Base-by-base conservation (phyloP, 306 rosid species). In the Malus orientalis region DNA sequence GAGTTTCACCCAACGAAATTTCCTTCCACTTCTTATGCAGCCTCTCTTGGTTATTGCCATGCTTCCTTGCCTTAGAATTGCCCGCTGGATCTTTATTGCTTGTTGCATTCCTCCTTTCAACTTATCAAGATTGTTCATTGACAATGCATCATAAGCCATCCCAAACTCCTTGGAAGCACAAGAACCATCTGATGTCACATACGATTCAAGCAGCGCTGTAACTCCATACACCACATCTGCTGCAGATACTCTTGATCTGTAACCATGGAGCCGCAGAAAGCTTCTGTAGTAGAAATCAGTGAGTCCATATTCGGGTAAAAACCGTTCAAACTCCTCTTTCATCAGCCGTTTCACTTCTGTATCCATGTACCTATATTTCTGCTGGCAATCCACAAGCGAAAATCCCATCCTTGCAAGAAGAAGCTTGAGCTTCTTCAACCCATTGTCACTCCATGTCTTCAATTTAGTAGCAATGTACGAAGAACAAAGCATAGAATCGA, bases 191-290 rank as follows among this genome's bases (percentile, higher is more conserved):
- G 97, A 76, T 76, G 81, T 87, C 63, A 87, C 90, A 75, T 87
- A 95, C 10, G 97, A 95, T 66, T 95, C 99, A 2, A 95, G 93
- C 88, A 92, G 77, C 0, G 99, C 99, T 18, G 99, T 95, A 27
- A 95, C 97, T 7, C 99, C 99, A 67, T 87, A 92, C n/a, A 95
- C 99, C 67, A 95, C 98, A 82, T 95, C 99, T 18, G 99, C 99
- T 25, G 99, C 99, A 11, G 99, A 92, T 14, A 95, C 88, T 80
- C 80, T 95, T 20, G 97, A 92, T 76, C 90, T 89, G 74, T 95
- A 95, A 44, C 96, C 93, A 53, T 91, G 93, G 23, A 86, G 59
- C 74, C 98, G 71, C 82, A 89, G 40, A 84, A 95, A 95, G 62
- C 97, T 91, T 57, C 99, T 78, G 83, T 88, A 95, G 76, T 95